phyloP scores from a whole-genome alignment of 2,329 filamentous ascomycete species.

The Pochonia chlamydosporia region DNA sequence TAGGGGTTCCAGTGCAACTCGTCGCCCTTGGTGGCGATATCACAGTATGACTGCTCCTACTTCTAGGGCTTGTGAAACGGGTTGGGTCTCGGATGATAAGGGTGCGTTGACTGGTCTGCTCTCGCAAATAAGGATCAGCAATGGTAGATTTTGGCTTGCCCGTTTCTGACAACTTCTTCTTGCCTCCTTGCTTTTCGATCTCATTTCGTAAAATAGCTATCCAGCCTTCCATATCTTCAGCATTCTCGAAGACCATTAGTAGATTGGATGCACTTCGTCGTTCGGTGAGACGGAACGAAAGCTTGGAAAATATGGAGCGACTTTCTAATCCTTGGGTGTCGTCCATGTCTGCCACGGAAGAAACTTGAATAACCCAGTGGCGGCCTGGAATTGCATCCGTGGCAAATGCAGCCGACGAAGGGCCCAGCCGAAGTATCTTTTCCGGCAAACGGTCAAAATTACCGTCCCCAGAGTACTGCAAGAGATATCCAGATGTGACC shows the following conservation, averaged over 20 bases:
- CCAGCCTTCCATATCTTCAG: conserved; percentile 73
- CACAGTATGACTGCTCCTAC: background rate
- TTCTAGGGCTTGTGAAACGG: conserved; percentile 27
- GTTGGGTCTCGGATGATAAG: conserved; percentile 42
- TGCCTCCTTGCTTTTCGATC: conserved; percentile 65
- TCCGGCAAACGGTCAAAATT: conserved; percentile 67
- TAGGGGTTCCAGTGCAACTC: conserved; percentile 10
- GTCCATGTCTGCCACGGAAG: conserved; percentile 57
- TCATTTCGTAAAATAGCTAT: conserved; percentile 61
- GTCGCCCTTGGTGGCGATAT: background rate
- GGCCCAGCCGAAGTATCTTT: conserved; percentile 65
- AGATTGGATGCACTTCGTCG: conserved; percentile 57
- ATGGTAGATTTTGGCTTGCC: conserved; percentile 44
- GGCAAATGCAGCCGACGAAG: conserved; percentile 72
- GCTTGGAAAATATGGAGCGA: conserved; percentile 58
- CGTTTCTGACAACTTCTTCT: conserved; percentile 55
- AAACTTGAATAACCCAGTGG: conserved; percentile 75
- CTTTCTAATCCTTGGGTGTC: conserved; percentile 43
- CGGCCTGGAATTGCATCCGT: conserved; percentile 74
- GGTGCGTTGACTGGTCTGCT: conserved; percentile 39
- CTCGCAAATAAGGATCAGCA: conserved; percentile 23
- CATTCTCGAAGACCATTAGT: conserved; percentile 66
- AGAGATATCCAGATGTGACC: conserved; percentile 62
- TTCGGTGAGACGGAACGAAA: conserved; percentile 51
- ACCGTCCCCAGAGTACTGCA: conserved; percentile 70